Evolutionary conservation across 306 rosid genomes (phyloP), one percentile per base, ranked within the genome.

Genomic region (Vigna radiata): DNA sequence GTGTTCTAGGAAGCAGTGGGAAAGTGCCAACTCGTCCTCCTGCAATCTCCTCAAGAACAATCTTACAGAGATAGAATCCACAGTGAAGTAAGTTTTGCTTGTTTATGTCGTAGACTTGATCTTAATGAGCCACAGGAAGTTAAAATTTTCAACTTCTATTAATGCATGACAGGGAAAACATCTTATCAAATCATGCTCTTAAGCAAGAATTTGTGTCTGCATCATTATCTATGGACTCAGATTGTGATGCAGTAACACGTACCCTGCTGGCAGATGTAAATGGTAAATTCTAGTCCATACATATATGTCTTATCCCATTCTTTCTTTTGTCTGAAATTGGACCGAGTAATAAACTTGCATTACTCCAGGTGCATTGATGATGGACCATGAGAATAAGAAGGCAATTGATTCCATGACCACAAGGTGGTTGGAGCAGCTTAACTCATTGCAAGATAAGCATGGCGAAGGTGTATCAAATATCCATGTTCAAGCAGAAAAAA

Each of bases 311-410:
- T 19, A 33, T 69, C 63, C 41, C 16, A 61, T 33, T 39, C 44
- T 39, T 37, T 52, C 60, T 37, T 13, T 63, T 33, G 29, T 49
- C 66, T 62, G 21, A 19, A 19, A 39, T 77, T 75, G 79, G 59
- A 79, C 27, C 47, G 49, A 36, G 43, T 46, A 70, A 70, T 5
- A 12, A 19, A 52, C n/a, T 21, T 56, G 43, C 52, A 25, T 17
- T 21, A 18, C 7, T 80, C 14, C 90, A 94, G 98, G 78, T 83
- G 85, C 96, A 14, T 72, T 85, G 18, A 33, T n/a, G 80, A 25
- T 86, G 78, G 98, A 94, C 79, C 85, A 73, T 33, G 89, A 83
- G 79, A 87, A 86, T 67, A 90, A 87, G 86, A 88, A 78, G 89
- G 89, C 87, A 85, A 79, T 91, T 18, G 97, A 91, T 73, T 82